phyloP scores from a whole-genome alignment of 768 basidiomycete species.

The Pisolithus tinctorius region DNA sequence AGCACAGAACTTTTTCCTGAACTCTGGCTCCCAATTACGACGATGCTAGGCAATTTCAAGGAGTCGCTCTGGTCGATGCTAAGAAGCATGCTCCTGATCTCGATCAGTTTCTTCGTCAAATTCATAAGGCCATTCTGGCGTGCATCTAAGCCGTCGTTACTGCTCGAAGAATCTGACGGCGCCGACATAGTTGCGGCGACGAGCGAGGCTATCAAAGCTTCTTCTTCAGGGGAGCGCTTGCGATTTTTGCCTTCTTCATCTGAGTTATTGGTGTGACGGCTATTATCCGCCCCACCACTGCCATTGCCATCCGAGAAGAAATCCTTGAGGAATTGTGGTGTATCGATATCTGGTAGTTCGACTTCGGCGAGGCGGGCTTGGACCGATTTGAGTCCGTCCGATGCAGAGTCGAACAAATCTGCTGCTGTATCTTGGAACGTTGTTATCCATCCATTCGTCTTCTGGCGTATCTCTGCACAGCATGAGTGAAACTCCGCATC shows the following conservation, averaged over 20 bases:
- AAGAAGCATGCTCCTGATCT: constrained; percentile 90
- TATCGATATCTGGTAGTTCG: constrained; percentile 48
- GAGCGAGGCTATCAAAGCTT: constrained; percentile 63
- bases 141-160: constrained; percentile 32
- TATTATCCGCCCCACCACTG: constrained; percentile 18
- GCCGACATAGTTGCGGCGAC: constrained; percentile 75
- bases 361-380: constrained; percentile 54
- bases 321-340: constrained; percentile 66
- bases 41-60: constrained; percentile 93
- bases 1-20: constrained; percentile 97
- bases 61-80: constrained; percentile 94
- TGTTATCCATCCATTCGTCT: constrained; percentile 59
- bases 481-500: not conserved
- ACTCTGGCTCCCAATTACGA: constrained; percentile 97
- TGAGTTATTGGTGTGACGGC: constrained; percentile 13
- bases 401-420: constrained; percentile 65
- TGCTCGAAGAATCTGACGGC: constrained; percentile 47
- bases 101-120: constrained; percentile 90
- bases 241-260: constrained; percentile 30
- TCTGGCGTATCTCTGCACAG: constrained; percentile 63
- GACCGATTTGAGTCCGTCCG: constrained; percentile 57
- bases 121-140: constrained; percentile 85
- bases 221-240: constrained; percentile 45
- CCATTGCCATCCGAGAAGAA: constrained; percentile 37
- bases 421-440: constrained; percentile 55